A percentile compares a stretch with the other conserved stretches of the same genome.
phyloP scores from a whole-genome alignment of 2,329 filamentous ascomycete genomes.

The Colletotrichum coccodes region DNA sequence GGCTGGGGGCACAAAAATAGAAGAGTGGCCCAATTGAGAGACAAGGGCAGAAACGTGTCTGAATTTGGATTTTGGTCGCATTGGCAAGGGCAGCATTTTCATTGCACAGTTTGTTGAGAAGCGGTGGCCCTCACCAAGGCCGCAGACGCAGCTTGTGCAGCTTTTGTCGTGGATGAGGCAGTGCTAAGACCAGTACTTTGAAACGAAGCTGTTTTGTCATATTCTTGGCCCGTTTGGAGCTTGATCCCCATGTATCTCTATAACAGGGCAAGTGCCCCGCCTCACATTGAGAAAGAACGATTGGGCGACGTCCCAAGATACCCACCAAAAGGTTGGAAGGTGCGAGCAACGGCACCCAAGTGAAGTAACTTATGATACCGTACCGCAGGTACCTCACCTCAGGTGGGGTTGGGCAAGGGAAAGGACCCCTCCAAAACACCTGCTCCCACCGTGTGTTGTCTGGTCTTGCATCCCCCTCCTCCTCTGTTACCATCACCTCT shows the following conservation, averaged over 20 bases:
- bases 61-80: background rate
- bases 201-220: conserved; percentile 22
- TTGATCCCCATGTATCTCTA: conserved; percentile 11
- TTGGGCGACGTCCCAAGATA: conserved; percentile 20
- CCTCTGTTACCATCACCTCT: conserved; percentile 7
- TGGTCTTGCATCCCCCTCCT: conserved; percentile 4
- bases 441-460: conserved; percentile 13
- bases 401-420: conserved; percentile 28
- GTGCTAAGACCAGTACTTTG: conserved; percentile 16
- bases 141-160: background rate
- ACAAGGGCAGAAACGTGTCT: conserved; percentile 26
- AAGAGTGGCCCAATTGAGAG: conserved; percentile 22
- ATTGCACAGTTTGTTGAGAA: conserved; percentile 31
- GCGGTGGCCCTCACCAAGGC: conserved; percentile 27
- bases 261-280: conserved; percentile 31
- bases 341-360: conserved; percentile 22
- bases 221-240: conserved; percentile 20
- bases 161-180: conserved; percentile 14
- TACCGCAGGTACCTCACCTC: conserved; percentile 19
- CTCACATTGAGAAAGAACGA: conserved; percentile 4
- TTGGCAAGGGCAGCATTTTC: conserved; percentile 22
- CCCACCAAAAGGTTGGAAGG: conserved; percentile 27
- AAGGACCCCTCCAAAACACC: conserved; percentile 32
- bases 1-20: conserved; percentile 11
- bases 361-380: conserved; percentile 12